Conservation (phyloP, 805 yeast genomes). For the Alloascoidea africana region DNA sequence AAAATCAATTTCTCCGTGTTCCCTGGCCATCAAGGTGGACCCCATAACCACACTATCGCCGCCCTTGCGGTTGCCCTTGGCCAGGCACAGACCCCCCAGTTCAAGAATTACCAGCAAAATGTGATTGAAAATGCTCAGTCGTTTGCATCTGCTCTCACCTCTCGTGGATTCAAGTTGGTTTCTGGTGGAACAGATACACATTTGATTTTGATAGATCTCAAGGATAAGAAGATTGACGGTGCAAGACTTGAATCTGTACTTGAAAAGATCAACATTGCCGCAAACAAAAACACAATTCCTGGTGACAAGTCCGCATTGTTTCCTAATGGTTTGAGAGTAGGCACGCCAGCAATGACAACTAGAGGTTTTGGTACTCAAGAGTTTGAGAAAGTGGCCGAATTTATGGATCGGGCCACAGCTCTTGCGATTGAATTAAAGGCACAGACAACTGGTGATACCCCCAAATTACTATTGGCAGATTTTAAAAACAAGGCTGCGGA, state of each 20-base stretch:
- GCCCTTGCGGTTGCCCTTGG: constrained; percentile 92
- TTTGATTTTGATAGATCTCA: constrained; percentile 72
- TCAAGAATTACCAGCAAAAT: constrained; percentile 67
- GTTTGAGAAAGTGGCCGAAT: constrained; percentile 65
- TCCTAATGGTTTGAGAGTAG: constrained; percentile 94
- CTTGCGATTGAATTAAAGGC: constrained; percentile 48
- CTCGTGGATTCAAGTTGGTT: constrained; percentile 62
- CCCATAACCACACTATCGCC: constrained; percentile 95
- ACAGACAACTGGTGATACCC: constrained; percentile 37
- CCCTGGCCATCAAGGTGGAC: constrained; percentile 99
- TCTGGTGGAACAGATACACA: constrained; percentile 94
- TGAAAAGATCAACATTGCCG: constrained; percentile 85
- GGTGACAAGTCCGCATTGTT: constrained; percentile 92
- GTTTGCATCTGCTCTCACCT: constrained; percentile 52
- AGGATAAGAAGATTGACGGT: constrained; percentile 76
- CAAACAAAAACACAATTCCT: constrained; percentile 92
- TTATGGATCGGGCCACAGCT: constrained; percentile 65
- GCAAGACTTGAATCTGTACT: constrained; percentile 87
- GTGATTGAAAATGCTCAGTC: constrained; percentile 72
- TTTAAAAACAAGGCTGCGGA: constrained; percentile 62
- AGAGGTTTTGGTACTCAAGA: constrained; percentile 77
- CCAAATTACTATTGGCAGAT: constrained; percentile 31
- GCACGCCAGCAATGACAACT: constrained; percentile 98
- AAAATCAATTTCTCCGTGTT: constrained; percentile 92
- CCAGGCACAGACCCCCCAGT: constrained; percentile 84